phyloP scores from a whole-genome alignment of 768 basidiomycete genomes.

The Rhodotorula babjevae region DNA sequence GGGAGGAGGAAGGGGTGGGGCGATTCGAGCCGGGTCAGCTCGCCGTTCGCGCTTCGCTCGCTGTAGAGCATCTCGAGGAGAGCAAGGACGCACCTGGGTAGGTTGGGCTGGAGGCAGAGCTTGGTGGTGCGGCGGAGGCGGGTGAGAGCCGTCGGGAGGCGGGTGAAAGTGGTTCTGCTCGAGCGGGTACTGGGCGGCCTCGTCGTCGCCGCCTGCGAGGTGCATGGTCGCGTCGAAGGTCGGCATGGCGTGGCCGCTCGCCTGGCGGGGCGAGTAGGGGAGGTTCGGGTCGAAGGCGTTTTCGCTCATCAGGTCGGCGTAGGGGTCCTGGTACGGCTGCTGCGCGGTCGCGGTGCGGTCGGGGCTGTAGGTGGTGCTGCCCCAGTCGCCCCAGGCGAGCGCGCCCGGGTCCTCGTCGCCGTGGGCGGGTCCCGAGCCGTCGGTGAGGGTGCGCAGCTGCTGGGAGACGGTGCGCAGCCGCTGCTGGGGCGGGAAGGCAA shows the following conservation, averaged over 20 bases:
- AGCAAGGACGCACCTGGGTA: not conserved
- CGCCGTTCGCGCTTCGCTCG: too few relatives aligned
- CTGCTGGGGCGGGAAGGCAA: constrained; percentile 6
- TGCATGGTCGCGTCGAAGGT: constrained; percentile 24
- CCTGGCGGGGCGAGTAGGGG: not conserved
- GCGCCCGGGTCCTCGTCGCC: not conserved
- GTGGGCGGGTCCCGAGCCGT: not conserved
- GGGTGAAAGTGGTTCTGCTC: too few relatives aligned
- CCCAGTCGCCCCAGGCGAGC: constrained; percentile 17
- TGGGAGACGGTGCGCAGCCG: constrained; percentile 22
- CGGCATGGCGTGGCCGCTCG: constrained; percentile 1
- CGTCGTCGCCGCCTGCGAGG: constrained; percentile 21
- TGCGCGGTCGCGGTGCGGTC: not conserved
- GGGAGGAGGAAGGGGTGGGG: not conserved
- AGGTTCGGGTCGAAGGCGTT: constrained; percentile 3
- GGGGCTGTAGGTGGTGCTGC: constrained; percentile 11
- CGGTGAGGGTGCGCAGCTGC: constrained; percentile 10
- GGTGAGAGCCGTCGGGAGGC: not conserved
- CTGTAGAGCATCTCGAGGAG: too few relatives aligned
- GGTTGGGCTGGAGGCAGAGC: not conserved
- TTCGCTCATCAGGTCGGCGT: constrained; percentile 12
- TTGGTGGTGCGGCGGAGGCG: not conserved
- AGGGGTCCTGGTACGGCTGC: constrained; percentile 3
- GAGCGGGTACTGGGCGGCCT: not conserved
- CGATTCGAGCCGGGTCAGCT: not conserved